Evolutionary conservation across 2,329 filamentous ascomycete genomes (phyloP), one percentile per base, ranked within the genome.

Genomic region (Botrytis fabae): DNA sequence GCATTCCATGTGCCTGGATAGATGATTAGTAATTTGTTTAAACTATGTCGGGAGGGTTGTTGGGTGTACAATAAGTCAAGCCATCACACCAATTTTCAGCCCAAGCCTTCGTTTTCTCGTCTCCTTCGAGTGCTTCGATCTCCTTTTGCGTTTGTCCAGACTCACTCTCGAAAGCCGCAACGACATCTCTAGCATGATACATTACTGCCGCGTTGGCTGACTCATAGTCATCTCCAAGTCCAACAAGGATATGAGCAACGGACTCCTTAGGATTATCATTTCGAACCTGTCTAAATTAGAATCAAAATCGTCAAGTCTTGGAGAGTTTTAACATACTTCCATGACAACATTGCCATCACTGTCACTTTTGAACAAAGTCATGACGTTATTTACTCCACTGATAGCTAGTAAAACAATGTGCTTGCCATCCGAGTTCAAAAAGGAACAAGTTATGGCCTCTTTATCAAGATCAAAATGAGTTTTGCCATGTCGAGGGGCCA

Each of bases 11-110:
- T 99, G 81, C 88, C 88, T 90, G 54, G 9, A 40, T 65, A 22
- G 38, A 28, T 22, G 16, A 70, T 74, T 20, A 72, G 35, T 51
- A 9, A 28, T 38, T 59, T 25, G 8, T 10, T n/a, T 35, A 22
- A 18, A 44, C 40, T 28, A 20, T 4, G 38, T 28, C 12, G 14
- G 42, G 7, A 57, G 46, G 7, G 28, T 28, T 9, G 20, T 28
- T 70, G 40, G 42, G 61, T 78, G 74, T 65, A 80, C 96, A 99
- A 80, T 96, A 99, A 0, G 94, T 93, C 54, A 99, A 84, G 0
- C 94, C 94, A 81, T 98, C 96, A 80, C 95, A 95, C 94, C 95
- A 98, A 74, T 93, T 90, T 75, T 96, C 90, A 66, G 93, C 84
- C 94, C 94, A 97, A 9, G 76, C 16, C 59, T 80, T 80, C 86